Percentiles rank a stretch among this genome's conserved stretches.
Conservation (phyloP, 768 basidiomycete genomes). For the Pulveroboletus sp. region DNA sequence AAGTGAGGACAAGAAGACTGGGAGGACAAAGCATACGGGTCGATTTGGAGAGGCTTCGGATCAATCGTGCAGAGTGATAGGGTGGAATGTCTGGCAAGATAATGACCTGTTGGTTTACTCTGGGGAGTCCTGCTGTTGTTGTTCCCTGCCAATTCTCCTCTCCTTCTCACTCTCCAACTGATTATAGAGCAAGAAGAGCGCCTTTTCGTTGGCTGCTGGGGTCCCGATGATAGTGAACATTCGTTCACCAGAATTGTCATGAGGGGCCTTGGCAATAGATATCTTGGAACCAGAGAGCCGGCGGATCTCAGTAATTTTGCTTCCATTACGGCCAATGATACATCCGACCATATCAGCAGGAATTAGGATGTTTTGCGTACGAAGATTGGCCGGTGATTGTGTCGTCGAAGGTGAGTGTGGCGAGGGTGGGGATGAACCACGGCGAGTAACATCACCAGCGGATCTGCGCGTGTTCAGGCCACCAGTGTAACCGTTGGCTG, state of each 20-base stretch:
- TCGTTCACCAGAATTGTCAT: constrained; percentile 97
- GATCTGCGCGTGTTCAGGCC: constrained; percentile 54
- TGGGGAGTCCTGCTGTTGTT: constrained; percentile 74
- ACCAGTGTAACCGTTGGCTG: constrained; percentile 47
- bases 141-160: constrained; percentile 81
- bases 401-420: constrained; percentile 42
- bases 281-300: constrained; percentile 97
- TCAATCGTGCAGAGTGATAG: constrained; percentile 10
- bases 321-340: constrained; percentile 93
- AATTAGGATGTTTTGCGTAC: constrained; percentile 99
- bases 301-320: constrained; percentile 99
- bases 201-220: constrained; percentile 95
- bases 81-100: neutral
- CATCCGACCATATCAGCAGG: constrained; percentile 99
- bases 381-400: constrained; percentile 71
- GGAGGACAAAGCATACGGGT: constrained; percentile 25
- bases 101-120: constrained; percentile 17
- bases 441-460: constrained; percentile 51
- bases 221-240: constrained; percentile 99
- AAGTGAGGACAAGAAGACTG: constrained; percentile 27
- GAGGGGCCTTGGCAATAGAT: constrained; percentile 98
- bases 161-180: constrained; percentile 97
- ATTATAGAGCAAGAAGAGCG: constrained; percentile 93
- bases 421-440: constrained; percentile 38
- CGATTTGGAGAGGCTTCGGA: constrained; percentile 12